Evolutionary conservation across 2,329 filamentous ascomycete genomes (phyloP), one percentile per base, ranked within the genome.

Genomic region (Colletotrichum acutatum): DNA sequence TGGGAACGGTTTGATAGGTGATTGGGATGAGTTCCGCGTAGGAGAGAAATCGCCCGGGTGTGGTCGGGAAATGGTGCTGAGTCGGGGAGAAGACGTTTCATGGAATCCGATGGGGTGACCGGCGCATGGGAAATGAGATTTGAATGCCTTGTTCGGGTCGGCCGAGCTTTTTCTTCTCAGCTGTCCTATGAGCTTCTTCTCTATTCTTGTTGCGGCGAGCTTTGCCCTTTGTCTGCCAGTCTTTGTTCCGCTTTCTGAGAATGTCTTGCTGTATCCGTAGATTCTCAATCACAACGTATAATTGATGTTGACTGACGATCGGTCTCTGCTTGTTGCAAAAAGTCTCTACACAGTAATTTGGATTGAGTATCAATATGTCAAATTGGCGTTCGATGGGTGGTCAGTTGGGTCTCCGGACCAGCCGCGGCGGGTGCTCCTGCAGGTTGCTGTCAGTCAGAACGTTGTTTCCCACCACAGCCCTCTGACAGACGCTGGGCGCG

Each of bases 11-110:
- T 49, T 49, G 42, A 22, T 22, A 49, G 42, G 42, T 49, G 42
- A 49, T 9, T 49, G 42, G 42, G 42, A 49, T 49, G 42, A 4
- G 42, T 49, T 49, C 42, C 42, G 42, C 42, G 19, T 19, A 49
- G 42, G 42, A 49, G 19, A 49, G 19, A 49, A 19, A 49, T 49
- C 42, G 19, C 11, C 42, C 42, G 42, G 42, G 42, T 49, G 42
- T 49, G 42, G 42, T 49, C 42, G 42, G 42, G 42, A 49, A 49
- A 22, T 49, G 42, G 9, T 24, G 53, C 53, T 68, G 66, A 68
- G 57, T 68, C 57, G 66, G 57, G 66, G 57, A 57, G 24, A 68
- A 19, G 42, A 62, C 60, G 66, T 68, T 68, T 68, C 66, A 68
- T 68, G 42, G 42, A 53, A 53, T 68, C 57, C 57, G 57, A 68